Percentiles rank a stretch among this genome's conserved stretches.
Evolutionary conservation across 2,329 filamentous ascomycete genomes (phyloP).

Genomic region (Emydomyces testavorans): DNA sequence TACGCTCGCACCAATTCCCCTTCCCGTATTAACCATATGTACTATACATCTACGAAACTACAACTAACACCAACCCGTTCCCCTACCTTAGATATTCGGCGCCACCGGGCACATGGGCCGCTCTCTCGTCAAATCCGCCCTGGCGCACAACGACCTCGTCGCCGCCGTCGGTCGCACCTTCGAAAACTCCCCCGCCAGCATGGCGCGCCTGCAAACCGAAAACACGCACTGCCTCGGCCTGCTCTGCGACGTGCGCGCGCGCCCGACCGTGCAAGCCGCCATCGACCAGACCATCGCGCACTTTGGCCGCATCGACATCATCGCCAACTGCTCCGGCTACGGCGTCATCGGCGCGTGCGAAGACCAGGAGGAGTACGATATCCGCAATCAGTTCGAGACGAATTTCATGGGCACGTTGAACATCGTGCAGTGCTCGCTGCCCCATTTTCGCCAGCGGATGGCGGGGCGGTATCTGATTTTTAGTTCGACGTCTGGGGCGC

Average conservation of each 20-base stretch:
- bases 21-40: no score
- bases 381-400: slow-evolving; percentile 92
- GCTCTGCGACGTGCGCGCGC: slow-evolving; percentile 81
- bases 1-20: slow-evolving; percentile 37
- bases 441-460: slow-evolving; percentile 69
- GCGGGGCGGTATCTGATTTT: slow-evolving; percentile 84
- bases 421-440: slow-evolving; percentile 78
- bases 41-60: no score
- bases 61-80: background rate
- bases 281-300: slow-evolving; percentile 58
- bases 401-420: slow-evolving; percentile 95
- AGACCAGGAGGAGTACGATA: slow-evolving; percentile 89
- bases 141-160: slow-evolving; percentile 71
- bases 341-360: slow-evolving; percentile 92
- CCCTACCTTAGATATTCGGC: slow-evolving; percentile 63
- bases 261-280: slow-evolving; percentile 62
- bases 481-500: slow-evolving; percentile 77
- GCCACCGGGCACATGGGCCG: slow-evolving; percentile 96
- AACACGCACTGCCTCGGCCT: slow-evolving; percentile 53
- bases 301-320: slow-evolving; percentile 75
- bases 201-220: slow-evolving; percentile 58
- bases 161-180: slow-evolving; percentile 73
- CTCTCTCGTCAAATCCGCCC: slow-evolving; percentile 70
- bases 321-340: slow-evolving; percentile 90
- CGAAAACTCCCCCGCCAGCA: slow-evolving; percentile 61